phyloP scores from a whole-genome alignment of 331 rosid genomes.

The Ulmus americana region DNA sequence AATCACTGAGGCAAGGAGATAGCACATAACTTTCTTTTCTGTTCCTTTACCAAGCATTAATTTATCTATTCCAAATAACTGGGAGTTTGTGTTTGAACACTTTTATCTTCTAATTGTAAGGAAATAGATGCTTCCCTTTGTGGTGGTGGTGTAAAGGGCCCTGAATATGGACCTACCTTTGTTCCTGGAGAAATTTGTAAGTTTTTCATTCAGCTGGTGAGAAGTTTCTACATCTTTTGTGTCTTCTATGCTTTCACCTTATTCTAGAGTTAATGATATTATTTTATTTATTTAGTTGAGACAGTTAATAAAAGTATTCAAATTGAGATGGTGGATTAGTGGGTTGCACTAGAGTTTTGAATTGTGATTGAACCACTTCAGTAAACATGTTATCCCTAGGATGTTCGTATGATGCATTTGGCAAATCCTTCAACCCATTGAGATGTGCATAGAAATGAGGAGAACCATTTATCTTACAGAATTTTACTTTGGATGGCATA shows the following conservation, averaged over 20 bases:
- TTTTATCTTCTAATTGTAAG: conserved; percentile 42
- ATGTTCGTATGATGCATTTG: neutral
- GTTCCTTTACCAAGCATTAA: conserved; percentile 14
- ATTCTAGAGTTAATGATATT: neutral
- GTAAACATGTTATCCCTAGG: neutral
- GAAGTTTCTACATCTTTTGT: conserved; percentile 75
- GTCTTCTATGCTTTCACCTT: conserved; percentile 26
- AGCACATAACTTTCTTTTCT: conserved; percentile 17
- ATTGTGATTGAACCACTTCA: neutral
- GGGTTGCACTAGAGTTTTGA: neutral
- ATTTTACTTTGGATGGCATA: neutral
- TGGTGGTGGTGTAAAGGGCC: conserved; percentile 65
- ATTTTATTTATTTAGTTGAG: no score
- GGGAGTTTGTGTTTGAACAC: conserved; percentile 23
- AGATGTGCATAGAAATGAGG: neutral
- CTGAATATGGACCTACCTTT: conserved; percentile 76
- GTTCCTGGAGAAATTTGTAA: conserved; percentile 78
- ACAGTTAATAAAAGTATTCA: neutral
- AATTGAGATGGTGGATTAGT: neutral
- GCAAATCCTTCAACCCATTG: neutral
- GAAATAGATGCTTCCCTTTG: conserved; percentile 82
- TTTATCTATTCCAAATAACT: conserved; percentile 18
- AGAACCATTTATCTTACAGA: neutral
- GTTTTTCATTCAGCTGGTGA: conserved; percentile 72
- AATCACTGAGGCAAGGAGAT: conserved; percentile 74